Base-by-base conservation (phyloP, 129 eudicot species). In the Erigeron canadensis region DNA sequence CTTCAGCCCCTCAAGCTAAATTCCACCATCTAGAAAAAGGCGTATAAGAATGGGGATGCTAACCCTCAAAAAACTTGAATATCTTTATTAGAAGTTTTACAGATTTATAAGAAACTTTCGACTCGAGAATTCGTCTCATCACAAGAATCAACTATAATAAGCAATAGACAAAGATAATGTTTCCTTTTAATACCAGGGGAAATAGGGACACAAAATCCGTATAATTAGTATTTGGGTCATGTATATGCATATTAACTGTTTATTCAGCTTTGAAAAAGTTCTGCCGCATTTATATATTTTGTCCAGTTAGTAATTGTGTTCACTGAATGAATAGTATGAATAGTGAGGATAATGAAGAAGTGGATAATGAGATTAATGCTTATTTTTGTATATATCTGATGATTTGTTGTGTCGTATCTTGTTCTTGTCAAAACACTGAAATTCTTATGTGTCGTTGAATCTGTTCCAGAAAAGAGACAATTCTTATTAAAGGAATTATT, bases 401-500 rank as follows among this genome's bases (percentile, higher is more conserved):
- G 11, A 5, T 59, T 60, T 23, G 3, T 34, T 12, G 38, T 7
- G 34, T 59, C 10, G 64, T 60, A 34, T 60, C 40, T 13, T 6
- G 10, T 22, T 40, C 6, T n/a, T n/a, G n/a, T n/a, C n/a, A n/a
- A n/a, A n/a, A n/a, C n/a, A n/a, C n/a, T n/a, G n/a, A n/a, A n/a
- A n/a, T n/a, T n/a, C n/a, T n/a, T n/a, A n/a, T n/a, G 43, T 23
- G 11, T 58, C 16, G 28, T 42, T 19, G 6, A 48, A 38, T 51
- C 8, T 13, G 39, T 64, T 50, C n/a, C 59, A 72, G 69, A 65
- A 23, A 1, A 38, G 71, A 63, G 71, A 39, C 53, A 3, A 45
- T 37, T n/a, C 66, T 63, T 7, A 11, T 74, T 39, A 1, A 63
- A 17, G 70, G n/a, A 38, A 63, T 73, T 7, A 53, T 73, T 50